Conservation (phyloP, 306 rosid species). For the Rosa chinensis region DNA sequence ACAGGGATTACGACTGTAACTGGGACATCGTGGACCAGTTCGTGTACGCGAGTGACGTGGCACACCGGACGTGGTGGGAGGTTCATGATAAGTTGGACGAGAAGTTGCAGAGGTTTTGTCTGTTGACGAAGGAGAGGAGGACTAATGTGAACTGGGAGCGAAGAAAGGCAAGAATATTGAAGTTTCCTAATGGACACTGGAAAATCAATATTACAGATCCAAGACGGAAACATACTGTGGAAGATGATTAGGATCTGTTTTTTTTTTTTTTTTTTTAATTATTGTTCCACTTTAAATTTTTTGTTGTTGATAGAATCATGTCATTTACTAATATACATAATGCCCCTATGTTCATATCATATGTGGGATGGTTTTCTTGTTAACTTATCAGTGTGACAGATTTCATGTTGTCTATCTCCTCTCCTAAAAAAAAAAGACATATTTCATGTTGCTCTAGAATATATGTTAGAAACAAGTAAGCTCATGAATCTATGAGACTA, state of each 20-base stretch:
- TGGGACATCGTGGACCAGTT: constrained; percentile 65
- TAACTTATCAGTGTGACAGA: background rate
- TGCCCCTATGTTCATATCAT: background rate
- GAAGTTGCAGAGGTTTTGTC: constrained; percentile 55
- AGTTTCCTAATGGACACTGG: constrained; percentile 64
- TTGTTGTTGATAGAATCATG: background rate
- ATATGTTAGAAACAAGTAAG: too few species aligned
- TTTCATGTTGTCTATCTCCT: background rate
- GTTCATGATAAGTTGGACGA: constrained; percentile 60
- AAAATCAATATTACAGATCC: constrained; percentile 75
- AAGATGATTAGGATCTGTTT: background rate
- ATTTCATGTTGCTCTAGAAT: background rate
- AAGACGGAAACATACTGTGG: constrained; percentile 54
- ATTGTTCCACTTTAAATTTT: background rate
- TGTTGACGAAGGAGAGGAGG: constrained; percentile 58
- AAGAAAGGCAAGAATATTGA: constrained; percentile 43
- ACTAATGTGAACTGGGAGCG: constrained; percentile 82
- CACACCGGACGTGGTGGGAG: constrained; percentile 85
- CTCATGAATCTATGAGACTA: too few species aligned
- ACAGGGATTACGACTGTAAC: constrained; percentile 90
- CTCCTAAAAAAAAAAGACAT: background rate
- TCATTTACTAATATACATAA: background rate
- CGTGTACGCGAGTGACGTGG: constrained; percentile 91
- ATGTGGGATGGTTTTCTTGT: background rate
- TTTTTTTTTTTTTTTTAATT: background rate